Evolutionary conservation across 768 basidiomycete genomes (phyloP), one percentile per base, ranked within the genome.

Genomic region (Serpula lacrymans): DNA sequence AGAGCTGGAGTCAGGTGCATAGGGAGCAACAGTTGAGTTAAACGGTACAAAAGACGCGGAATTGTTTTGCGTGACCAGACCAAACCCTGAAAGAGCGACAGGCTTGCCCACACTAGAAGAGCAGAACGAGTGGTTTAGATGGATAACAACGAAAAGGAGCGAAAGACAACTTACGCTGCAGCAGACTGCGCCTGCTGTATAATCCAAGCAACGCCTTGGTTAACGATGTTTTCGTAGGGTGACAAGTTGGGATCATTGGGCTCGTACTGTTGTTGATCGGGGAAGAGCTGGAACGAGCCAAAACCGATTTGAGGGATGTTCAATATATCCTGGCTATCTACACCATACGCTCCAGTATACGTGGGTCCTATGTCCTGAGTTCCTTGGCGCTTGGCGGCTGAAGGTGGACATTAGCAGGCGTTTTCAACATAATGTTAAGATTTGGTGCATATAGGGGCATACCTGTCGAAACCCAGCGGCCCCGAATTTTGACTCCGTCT

Each of bases 261-360:
- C 22, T 62, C 73, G 48, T 82, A 84, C 26, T 59, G 54, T 45
- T 76, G 70, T 55, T 85, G 84, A 51, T 86, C 81, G 14, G 84
- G 82, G 71, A 84, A 84, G 18, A 83, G 48, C 42, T 76, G 79
- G 69, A 82, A 82, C 13, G 77, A 67, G 23, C 69, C 62, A 48
- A 81, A 82, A 5, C 70, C 74, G 45, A 85, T 75, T 9, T 72
- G 28, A 0, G 77, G 76, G 42, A 80, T 78, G 38, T 59, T 75
- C 40, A 70, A 45, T 37, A 85, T 79, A 45, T 84, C 83, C 49
- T 80, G 75, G 41, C 73, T 77, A 54, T 86, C 83, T 14, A 84
- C 78, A 24, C 82, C 82, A 24, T 65, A 64, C n/a, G 77, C 69
- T 1, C 84, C 83, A 52, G 85, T 76, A 43, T 75, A 80, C 20